Evolutionary conservation across 768 basidiomycete species (phyloP).

Genomic region (Trametes villosa): DNA sequence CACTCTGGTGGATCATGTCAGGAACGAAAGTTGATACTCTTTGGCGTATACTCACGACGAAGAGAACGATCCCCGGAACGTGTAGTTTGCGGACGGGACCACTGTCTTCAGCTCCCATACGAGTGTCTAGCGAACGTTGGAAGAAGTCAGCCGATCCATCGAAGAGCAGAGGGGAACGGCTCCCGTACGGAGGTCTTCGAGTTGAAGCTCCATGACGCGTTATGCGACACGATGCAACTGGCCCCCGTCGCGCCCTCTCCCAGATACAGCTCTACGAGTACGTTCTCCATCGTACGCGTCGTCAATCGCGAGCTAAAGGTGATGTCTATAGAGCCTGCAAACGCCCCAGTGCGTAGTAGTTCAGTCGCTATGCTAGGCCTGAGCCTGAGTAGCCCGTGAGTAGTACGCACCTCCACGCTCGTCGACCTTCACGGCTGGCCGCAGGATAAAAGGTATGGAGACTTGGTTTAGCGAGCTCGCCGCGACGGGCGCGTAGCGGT

Average conservation of each 20-base stretch:
- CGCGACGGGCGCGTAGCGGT: slow-evolving; percentile 57
- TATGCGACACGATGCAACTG: slow-evolving; percentile 70
- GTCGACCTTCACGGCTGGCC: slow-evolving; percentile 38
- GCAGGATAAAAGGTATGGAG: slow-evolving; percentile 39
- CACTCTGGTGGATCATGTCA: slow-evolving; percentile 35
- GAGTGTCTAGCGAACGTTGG: slow-evolving; percentile 51
- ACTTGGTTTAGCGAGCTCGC: slow-evolving; percentile 30
- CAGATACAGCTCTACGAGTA: slow-evolving; percentile 72
- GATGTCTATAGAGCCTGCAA: slow-evolving; percentile 60
- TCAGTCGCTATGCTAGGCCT: no score
- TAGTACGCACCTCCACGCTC: slow-evolving; percentile 45
- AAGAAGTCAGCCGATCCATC: neutral
- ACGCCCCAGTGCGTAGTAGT: slow-evolving; percentile 8
- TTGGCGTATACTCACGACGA: slow-evolving; percentile 55
- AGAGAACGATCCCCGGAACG: slow-evolving; percentile 76
- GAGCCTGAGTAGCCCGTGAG: neutral
- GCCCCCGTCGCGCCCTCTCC: slow-evolving; percentile 75
- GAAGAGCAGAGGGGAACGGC: neutral
- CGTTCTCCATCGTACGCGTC: slow-evolving; percentile 68
- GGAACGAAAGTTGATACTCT: slow-evolving; percentile 6
- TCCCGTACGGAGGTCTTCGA: slow-evolving; percentile 35
- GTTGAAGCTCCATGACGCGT: slow-evolving; percentile 84
- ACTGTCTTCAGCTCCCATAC: slow-evolving; percentile 79
- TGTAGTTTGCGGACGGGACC: slow-evolving; percentile 68
- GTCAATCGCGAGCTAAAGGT: slow-evolving; percentile 65